Conservation (phyloP, 345 rosid species). For the Balakata baccata region DNA sequence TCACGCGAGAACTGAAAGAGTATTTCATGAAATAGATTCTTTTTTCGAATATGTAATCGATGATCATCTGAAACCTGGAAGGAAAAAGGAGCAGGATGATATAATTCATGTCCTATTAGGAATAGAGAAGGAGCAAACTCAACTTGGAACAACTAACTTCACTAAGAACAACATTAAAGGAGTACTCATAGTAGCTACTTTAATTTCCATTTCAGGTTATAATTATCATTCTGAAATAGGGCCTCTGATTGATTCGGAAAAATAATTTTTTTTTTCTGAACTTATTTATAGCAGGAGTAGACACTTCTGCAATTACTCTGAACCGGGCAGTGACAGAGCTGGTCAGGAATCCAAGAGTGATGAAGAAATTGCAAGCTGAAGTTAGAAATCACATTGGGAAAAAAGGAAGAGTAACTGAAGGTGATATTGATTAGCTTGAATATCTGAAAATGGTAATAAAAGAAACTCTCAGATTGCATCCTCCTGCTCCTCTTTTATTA, state of each 20-base stretch:
- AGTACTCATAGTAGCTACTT: slow-evolving; percentile 16
- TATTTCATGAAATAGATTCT: slow-evolving; percentile 38
- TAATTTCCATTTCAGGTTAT: background rate
- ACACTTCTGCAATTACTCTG: slow-evolving; percentile 44
- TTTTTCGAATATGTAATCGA: slow-evolving; percentile 37
- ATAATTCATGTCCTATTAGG: slow-evolving; percentile 28
- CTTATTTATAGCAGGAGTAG: slow-evolving; percentile 42
- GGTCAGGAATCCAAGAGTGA: slow-evolving; percentile 36
- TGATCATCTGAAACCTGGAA: slow-evolving; percentile 37
- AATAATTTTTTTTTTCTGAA: slow-evolving; percentile 1
- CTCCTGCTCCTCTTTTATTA: slow-evolving; percentile 42
- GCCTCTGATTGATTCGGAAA: background rate
- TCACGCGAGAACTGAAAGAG: slow-evolving; percentile 30
- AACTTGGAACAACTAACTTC: background rate
- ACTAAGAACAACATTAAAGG: slow-evolving; percentile 22
- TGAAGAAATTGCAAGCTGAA: slow-evolving; percentile 61
- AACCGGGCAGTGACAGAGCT: slow-evolving; percentile 70
- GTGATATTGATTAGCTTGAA: slow-evolving; percentile 35
- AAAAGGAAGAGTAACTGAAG: slow-evolving; percentile 32
- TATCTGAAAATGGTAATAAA: slow-evolving; percentile 37
- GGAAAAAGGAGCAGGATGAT: slow-evolving; percentile 15
- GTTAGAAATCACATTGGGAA: slow-evolving; percentile 38
- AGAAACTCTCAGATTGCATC: slow-evolving; percentile 57
- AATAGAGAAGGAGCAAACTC: slow-evolving; percentile 14
- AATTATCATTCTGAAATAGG: background rate